Base-by-base conservation (phyloP, 441 rosid genomes). In the Mallotus japonicus region DNA sequence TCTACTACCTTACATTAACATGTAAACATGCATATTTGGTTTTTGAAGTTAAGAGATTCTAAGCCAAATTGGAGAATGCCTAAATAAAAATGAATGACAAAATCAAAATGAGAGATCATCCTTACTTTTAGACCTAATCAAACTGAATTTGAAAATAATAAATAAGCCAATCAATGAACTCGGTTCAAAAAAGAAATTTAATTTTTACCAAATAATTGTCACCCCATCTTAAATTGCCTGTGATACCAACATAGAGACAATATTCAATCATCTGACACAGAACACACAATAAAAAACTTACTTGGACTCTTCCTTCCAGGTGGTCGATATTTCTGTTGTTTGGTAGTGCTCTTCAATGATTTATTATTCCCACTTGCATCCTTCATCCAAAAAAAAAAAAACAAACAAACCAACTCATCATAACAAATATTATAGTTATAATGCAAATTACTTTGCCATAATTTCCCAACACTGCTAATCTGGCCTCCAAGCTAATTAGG, bases 261-360 rank as follows among this genome's bases (percentile, higher is more conserved):
- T 20, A 5, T 55, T 49, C 70, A 24, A 24, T 24, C 28, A 24
- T 28, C 32, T 28, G 32, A 28, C 32, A 28, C 32, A 44, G 10
- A 17, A 15, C 55, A 11, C 9, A 44, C 13, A 7, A 13, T 8
- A 24, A 44, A 34, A 72, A 53, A 80, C 96, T 90, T 88, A 92
- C 99, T 62, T 58, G 92, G 90, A 81, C 88, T 89, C 78, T 87
- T 93, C 84, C 84, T 89, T 75, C 88, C 91, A 1, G 89, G 92
- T 16, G 92, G 92, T 49, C 74, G 89, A 82, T 90, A 93, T 77
- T 79, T 88, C 28, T 83, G 74, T 73, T 83, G 92, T 74, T 65
- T 89, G n/a, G 77, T 81, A 67, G 73, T 64, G 73, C 77, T 73
- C 69, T 81, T 87, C 64, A 74, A 53, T 67, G 82, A 73, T 71